Conservation (phyloP, 2,329 filamentous ascomycete species). For the Diaporthe amygdali region DNA sequence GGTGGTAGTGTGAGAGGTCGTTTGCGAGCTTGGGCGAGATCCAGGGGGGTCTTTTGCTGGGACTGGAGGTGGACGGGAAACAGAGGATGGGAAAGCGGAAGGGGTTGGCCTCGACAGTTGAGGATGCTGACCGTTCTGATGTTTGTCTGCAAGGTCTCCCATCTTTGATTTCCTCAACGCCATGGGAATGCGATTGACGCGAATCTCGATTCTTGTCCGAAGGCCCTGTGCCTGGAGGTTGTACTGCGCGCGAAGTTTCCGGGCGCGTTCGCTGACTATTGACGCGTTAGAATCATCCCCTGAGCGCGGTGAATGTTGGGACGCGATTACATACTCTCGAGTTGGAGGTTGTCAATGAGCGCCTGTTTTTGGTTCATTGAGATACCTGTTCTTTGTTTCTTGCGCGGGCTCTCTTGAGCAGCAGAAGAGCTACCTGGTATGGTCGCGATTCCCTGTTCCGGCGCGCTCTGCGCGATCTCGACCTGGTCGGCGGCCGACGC, state of each 20-base stretch:
- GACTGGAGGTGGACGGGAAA: conserved; percentile 49
- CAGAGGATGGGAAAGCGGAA: conserved; percentile 30
- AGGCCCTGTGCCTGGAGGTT: conserved; percentile 86
- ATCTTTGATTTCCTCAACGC: conserved; percentile 81
- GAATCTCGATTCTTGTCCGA: conserved; percentile 85
- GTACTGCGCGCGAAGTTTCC: conserved; percentile 88
- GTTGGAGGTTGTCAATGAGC: conserved; percentile 85
- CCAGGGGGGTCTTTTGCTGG: conserved; percentile 52
- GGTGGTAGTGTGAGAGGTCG: conserved; percentile 17
- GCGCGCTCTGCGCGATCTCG: conserved; percentile 29
- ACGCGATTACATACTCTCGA: conserved; percentile 70
- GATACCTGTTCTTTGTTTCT: conserved; percentile 65
- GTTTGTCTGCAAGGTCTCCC: conserved; percentile 65
- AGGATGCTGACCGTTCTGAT: conserved; percentile 23
- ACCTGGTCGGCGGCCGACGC: conserved; percentile 32
- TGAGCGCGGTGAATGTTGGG: background rate
- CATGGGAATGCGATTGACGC: conserved; percentile 88
- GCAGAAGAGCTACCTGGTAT: conserved; percentile 41
- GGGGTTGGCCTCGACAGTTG: conserved; percentile 48
- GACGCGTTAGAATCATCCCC: conserved; percentile 24
- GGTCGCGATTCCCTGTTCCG: conserved; percentile 36
- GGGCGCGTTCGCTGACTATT: conserved; percentile 83
- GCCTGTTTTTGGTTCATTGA: conserved; percentile 80
- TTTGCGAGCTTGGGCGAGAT: conserved; percentile 10
- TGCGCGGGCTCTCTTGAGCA: conserved; percentile 63